A percentile compares a stretch with the other conserved stretches of the same genome.
Evolutionary conservation across 306 rosid species (phyloP).

Genomic region (Glycine tomentella): DNA sequence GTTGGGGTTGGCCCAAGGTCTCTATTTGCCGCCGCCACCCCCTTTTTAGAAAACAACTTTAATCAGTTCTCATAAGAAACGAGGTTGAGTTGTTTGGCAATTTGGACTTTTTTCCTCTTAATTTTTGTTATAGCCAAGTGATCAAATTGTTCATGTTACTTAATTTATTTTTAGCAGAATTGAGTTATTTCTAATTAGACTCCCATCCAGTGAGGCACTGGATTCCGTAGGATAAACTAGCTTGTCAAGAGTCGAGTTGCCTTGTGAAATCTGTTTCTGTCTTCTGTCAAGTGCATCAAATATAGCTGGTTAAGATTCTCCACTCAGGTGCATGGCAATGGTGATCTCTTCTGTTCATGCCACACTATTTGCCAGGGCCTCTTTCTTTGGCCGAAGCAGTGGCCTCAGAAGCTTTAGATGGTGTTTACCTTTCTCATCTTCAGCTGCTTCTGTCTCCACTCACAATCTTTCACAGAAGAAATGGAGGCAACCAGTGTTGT

Average conservation of each 20-base stretch:
- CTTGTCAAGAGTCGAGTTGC: constrained; percentile 1
- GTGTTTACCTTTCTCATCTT: constrained; percentile 61
- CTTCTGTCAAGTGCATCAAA: constrained; percentile 8
- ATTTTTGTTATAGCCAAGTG: neutral
- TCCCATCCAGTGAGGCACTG: neutral
- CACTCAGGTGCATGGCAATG: constrained; percentile 44
- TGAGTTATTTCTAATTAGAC: constrained; percentile 19
- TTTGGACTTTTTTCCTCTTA: neutral
- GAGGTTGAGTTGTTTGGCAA: neutral
- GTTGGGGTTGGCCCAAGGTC: neutral
- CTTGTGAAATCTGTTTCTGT: neutral
- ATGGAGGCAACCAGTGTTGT: constrained; percentile 73
- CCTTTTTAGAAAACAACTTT: neutral
- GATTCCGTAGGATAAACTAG: neutral
- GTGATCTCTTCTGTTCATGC: constrained; percentile 58
- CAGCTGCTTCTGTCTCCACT: constrained; percentile 56
- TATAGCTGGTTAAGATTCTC: constrained; percentile 8
- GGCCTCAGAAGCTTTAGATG: constrained; percentile 53
- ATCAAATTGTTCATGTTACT: constrained; percentile 3
- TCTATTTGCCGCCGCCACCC: neutral
- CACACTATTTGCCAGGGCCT: constrained; percentile 55
- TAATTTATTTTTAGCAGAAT: constrained; percentile 4
- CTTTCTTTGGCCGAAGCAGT: constrained; percentile 51
- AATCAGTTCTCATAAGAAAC: neutral
- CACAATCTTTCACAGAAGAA: constrained; percentile 59